Evolutionary conservation across 768 basidiomycete genomes (phyloP), one percentile per base, ranked within the genome.

Genomic region (Trametes sanguinea): DNA sequence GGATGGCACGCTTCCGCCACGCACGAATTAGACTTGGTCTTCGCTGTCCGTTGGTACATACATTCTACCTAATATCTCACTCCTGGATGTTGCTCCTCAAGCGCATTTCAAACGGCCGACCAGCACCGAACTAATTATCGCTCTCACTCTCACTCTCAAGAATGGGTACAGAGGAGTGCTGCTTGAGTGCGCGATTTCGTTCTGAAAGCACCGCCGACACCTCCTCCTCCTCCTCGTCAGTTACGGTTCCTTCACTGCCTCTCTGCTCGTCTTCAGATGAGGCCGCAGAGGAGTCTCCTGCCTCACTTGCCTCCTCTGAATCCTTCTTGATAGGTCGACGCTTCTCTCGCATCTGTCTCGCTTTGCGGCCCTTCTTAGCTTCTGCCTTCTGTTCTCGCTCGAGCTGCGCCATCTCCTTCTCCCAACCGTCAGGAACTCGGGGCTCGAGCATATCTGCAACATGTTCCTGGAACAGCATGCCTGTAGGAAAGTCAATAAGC

Each of bases 401-500:
- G 1, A 32, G 44, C 8, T 39, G 27, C 7, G 40, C 33, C 68
- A 67, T 70, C 6, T 67, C 78, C 27, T 77, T 75, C 65, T 82
- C 78, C 84, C 84, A 85, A 1, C 72, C 77, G 0, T 76, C 76
- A 1, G 82, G 81, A 14, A 80, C 71, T 22, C 69, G 65, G 10
- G 78, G 71, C 51, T 73, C 69, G 30, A 87, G 66, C 35, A 78
- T 67, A 2, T 72, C 74, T 8, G 76, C 79, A 16, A 90, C 77
- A 64, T 87, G 81, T 64, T 89, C 87, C 64, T 91, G 88, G 14
- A 90, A 72, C 22, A 90, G 71, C 76, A 91, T 85, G 1, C 88
- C 89, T 88, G 13, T 2, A 58, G 30, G 29, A 61, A 4, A 8
- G 39, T 39, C 43, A 43, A 33, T 42, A 35, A 39, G 35, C 29